Evolutionary conservation across 108 stramenopile species (phyloP).

Genomic region (Skeletonema tropicum): DNA sequence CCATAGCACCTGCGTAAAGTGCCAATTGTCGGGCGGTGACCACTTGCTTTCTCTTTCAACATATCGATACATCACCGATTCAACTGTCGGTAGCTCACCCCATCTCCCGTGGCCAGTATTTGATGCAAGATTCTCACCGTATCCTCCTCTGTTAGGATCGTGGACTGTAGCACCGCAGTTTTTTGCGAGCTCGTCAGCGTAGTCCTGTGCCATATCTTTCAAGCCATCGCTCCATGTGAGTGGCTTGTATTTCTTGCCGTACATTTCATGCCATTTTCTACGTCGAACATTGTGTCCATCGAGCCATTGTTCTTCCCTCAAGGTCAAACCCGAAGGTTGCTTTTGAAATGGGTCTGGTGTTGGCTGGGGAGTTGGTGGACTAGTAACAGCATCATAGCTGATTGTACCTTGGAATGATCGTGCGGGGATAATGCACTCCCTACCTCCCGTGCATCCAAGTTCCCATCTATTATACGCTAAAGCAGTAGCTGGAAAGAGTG

Average conservation of each 20-base stretch:
- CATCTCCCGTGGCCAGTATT: not conserved
- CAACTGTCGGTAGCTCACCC: not conserved
- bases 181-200: not conserved
- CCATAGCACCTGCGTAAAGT: slow-evolving; percentile 19
- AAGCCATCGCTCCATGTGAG: not conserved
- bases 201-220: not conserved
- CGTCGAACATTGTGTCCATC: slow-evolving; percentile 7
- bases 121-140: slow-evolving; percentile 14
- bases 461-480: not conserved
- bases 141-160: not conserved
- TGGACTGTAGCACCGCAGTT: not conserved
- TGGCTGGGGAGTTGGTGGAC: not conserved
- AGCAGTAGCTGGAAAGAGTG: not conserved
- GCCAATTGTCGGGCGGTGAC: not conserved
- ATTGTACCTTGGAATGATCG: not conserved
- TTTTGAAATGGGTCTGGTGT: not conserved
- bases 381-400: not conserved
- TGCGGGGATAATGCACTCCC: not conserved
- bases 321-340: not conserved
- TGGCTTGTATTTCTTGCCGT: not conserved
- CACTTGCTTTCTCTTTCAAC: slow-evolving; percentile 4
- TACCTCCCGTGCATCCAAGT: not conserved
- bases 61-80: not conserved
- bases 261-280: not conserved
- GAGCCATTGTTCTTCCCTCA: slow-evolving; percentile 3